phyloP scores from a whole-genome alignment of 2,329 filamentous ascomycete genomes.

The Calonectria crousiana region DNA sequence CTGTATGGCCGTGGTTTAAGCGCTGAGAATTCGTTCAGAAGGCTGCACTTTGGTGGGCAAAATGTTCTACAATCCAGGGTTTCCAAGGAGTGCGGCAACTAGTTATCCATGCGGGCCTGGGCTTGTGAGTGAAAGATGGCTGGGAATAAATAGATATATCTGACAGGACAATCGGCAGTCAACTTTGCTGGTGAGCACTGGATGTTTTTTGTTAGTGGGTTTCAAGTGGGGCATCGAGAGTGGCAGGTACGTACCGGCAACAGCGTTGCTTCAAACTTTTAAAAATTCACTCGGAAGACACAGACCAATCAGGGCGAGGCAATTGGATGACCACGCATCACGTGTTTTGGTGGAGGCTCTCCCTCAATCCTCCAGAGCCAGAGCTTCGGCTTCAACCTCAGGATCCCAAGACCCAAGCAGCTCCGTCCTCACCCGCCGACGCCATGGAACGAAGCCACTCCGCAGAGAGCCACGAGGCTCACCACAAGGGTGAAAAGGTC shows the following conservation, averaged over 20 bases:
- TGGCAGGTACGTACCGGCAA: conserved; percentile 35
- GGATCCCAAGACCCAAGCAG: conserved; percentile 41
- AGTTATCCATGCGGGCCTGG: not conserved
- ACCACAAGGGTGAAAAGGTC: conserved; percentile 40
- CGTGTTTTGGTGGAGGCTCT: conserved; percentile 46
- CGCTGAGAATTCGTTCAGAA: not conserved
- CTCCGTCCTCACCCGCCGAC: conserved; percentile 39
- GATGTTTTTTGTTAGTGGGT: conserved; percentile 36
- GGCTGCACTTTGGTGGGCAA: not conserved
- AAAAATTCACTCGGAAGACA: conserved; percentile 25
- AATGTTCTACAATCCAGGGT: not conserved
- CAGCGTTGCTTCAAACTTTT: not conserved
- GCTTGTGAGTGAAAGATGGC: not conserved
- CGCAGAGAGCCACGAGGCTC: conserved; percentile 44
- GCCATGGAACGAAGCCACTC: conserved; percentile 50
- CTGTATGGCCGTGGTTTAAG: not conserved
- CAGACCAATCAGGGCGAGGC: conserved; percentile 46
- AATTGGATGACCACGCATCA: conserved; percentile 53
- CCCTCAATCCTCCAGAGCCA: conserved; percentile 33
- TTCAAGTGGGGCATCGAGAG: conserved; percentile 2
- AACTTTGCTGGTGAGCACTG: not conserved
- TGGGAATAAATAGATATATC: not conserved
- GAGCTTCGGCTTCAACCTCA: conserved; percentile 45
- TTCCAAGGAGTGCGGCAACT: no score
- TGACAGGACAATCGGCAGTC: not conserved